A percentile compares a stretch with the other conserved stretches of the same genome.
Conservation (phyloP, 129 eudicot species). For the Flaveria robusta region DNA sequence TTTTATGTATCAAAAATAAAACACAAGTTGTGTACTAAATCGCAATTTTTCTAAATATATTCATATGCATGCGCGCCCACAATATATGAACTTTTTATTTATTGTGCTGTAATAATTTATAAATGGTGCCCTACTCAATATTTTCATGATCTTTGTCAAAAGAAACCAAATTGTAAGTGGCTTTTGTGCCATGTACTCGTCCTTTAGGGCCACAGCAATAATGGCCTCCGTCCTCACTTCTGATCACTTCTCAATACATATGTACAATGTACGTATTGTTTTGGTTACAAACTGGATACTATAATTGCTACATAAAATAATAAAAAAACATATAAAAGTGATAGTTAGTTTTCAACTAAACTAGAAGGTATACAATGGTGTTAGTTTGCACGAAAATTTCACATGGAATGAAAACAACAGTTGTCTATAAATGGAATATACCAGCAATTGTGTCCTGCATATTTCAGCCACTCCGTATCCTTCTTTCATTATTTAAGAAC, state of each 20-base stretch:
- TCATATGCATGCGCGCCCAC: too few relatives aligned
- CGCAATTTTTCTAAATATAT: too few relatives aligned
- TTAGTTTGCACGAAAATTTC: neutral
- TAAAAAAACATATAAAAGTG: neutral
- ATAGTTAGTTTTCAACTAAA: neutral
- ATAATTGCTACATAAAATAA: neutral
- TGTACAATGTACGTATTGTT: neutral
- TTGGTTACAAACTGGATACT: neutral
- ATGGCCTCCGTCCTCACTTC: conserved; percentile 32
- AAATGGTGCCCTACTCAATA: conserved; percentile 39
- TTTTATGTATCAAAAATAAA: too few relatives aligned
- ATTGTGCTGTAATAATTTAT: neutral
- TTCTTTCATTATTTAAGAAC: too few relatives aligned
- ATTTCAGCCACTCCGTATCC: too few relatives aligned
- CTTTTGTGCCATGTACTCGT: conserved; percentile 37
- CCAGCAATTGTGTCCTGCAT: too few relatives aligned
- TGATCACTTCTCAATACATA: conserved; percentile 22
- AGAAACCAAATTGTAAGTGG: conserved; percentile 36
- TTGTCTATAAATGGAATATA: too few relatives aligned
- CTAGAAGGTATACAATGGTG: neutral
- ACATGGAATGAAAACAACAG: too few relatives aligned
- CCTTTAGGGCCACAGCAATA: conserved; percentile 44
- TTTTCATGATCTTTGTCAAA: conserved; percentile 44
- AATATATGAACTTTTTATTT: neutral
- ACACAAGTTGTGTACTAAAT: too few relatives aligned